phyloP scores from a whole-genome alignment of 805 yeast species.

The Cyberlindnera samutprakarnensis region DNA sequence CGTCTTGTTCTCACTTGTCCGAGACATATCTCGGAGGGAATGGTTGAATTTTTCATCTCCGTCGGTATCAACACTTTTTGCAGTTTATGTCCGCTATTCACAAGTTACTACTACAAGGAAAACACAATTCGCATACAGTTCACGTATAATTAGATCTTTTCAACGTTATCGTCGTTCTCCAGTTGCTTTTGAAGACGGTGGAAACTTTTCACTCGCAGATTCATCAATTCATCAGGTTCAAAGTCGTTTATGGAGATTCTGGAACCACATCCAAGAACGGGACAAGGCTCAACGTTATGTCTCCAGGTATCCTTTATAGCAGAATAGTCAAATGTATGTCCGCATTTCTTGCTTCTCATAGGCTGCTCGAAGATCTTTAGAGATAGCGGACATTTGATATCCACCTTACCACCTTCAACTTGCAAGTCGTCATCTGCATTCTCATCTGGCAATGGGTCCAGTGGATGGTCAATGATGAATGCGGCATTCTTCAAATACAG shows the following conservation, averaged over 20 bases:
- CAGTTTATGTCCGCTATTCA: no score
- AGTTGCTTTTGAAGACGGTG: slow-evolving; percentile 17
- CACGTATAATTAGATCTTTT: slow-evolving; percentile 9
- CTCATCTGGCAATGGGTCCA: slow-evolving; percentile 48
- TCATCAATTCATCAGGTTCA: slow-evolving; percentile 46
- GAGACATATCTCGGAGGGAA: no score
- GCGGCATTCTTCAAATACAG: slow-evolving; percentile 33
- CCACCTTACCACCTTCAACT: slow-evolving; percentile 65
- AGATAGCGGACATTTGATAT: slow-evolving; percentile 62
- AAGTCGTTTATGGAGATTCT: slow-evolving; percentile 29
- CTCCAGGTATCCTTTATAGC: slow-evolving; percentile 32
- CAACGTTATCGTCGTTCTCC: slow-evolving; percentile 6
- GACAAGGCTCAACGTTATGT: slow-evolving; percentile 34
- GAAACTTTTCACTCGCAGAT: slow-evolving; percentile 39
- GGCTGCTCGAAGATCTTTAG: slow-evolving; percentile 45
- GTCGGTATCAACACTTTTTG: no score
- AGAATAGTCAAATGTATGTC: slow-evolving; percentile 52
- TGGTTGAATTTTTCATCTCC: no score
- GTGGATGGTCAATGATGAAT: slow-evolving; percentile 51
- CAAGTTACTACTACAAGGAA: no score
- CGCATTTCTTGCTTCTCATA: slow-evolving; percentile 45
- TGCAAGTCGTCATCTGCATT: slow-evolving; percentile 43
- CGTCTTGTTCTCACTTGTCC: no score
- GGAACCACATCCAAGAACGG: slow-evolving; percentile 41
- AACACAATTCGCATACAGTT: no score